A percentile compares a stretch with the other conserved stretches of the same genome.
phyloP scores from a whole-genome alignment of 2,329 filamentous ascomycete species.

The Xylaria sp. region DNA sequence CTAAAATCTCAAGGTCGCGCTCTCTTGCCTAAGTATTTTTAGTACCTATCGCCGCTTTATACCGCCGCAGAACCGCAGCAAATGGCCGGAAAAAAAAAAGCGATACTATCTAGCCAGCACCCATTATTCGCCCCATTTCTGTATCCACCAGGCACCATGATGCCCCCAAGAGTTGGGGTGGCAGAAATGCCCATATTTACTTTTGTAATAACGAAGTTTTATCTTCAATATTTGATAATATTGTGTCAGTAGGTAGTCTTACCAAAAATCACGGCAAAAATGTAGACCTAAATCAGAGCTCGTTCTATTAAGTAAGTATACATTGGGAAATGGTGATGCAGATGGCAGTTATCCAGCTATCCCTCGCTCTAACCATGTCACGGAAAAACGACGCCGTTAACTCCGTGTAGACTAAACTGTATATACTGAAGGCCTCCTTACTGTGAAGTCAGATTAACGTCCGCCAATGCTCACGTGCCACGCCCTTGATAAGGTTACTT shows the following conservation, averaged over 20 bases:
- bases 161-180: too few relatives aligned
- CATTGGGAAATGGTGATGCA: background rate
- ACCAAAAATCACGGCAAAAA: background rate
- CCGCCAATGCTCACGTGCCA: too few relatives aligned
- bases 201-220: background rate
- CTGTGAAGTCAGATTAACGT: too few relatives aligned
- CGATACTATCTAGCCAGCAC: background rate
- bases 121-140: background rate
- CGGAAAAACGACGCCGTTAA: too few relatives aligned
- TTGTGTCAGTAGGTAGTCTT: background rate
- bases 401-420: too few relatives aligned
- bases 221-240: background rate
- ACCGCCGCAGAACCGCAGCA: too few relatives aligned
- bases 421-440: too few relatives aligned
- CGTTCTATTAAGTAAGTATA: background rate
- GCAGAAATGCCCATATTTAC: background rate
- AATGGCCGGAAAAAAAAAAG: too few relatives aligned
- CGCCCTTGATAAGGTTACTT: too few relatives aligned
- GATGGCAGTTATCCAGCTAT: background rate
- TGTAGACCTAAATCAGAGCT: background rate
- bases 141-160: too few relatives aligned
- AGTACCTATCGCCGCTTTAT: background rate
- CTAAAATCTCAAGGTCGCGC: background rate
- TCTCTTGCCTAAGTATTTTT: background rate
- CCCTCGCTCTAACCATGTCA: too few relatives aligned